These are phyloP conservation scores for Raphanus sativus DNA, from an alignment of 345 rosid species.

Conservation along the genomic window DNA sequence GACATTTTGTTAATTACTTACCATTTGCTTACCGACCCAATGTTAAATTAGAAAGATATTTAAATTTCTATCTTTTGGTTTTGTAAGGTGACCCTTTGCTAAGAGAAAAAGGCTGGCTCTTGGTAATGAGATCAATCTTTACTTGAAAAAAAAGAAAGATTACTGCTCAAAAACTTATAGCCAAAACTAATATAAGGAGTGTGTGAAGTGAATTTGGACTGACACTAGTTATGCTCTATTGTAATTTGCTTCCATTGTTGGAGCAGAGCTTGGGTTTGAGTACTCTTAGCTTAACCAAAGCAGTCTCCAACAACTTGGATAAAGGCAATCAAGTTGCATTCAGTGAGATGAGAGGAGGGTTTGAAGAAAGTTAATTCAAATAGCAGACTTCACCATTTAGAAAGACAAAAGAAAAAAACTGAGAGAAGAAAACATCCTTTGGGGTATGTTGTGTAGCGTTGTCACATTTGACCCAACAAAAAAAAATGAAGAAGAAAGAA, in stretches of 20 bases:
- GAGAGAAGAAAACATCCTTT: constrained; percentile 3
- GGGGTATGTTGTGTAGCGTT: constrained; percentile 4
- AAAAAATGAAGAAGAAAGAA: constrained; percentile 1
- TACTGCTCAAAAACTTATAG: neutral
- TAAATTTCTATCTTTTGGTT: too few relatives aligned
- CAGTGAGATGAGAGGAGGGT: neutral
- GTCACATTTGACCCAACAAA: constrained; percentile 6
- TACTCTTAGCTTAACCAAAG: constrained; percentile 77
- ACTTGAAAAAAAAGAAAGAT: too few relatives aligned
- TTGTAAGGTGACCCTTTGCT: too few relatives aligned
- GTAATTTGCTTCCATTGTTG: constrained; percentile 21
- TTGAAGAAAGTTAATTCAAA: neutral
- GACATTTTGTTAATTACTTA: neutral
- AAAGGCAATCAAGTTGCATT: constrained; percentile 32
- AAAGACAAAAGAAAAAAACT: neutral
- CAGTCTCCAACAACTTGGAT: constrained; percentile 78
- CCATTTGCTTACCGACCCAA: neutral
- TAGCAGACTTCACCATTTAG: neutral
- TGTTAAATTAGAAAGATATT: neutral
- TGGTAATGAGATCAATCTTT: too few relatives aligned
- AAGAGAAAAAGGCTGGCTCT: too few relatives aligned
- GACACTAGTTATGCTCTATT: neutral
- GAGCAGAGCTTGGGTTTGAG: constrained; percentile 75
- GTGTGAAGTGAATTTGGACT: constrained; percentile 5
- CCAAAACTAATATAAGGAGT: neutral